Conservation (phyloP, 1,284 basidiomycete species). For the Puccinia brachypodii region DNA sequence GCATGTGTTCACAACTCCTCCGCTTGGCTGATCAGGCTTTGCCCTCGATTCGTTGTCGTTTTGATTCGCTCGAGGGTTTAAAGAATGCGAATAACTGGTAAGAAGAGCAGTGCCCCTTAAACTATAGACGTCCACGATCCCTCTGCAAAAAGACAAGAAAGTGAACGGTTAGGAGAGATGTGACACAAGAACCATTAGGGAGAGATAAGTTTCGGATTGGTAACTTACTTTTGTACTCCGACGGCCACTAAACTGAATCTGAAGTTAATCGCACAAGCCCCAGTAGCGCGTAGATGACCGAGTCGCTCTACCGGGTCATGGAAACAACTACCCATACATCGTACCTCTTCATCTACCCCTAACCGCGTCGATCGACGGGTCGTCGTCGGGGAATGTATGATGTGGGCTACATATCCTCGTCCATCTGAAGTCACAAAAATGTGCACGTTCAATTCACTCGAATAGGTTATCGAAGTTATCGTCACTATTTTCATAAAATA, state of each 20-base stretch:
- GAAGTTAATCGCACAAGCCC: slow-evolving; percentile 54
- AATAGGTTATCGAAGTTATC: not conserved
- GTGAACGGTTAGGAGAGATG: not conserved
- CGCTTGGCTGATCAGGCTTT: not conserved
- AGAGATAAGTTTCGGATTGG: not conserved
- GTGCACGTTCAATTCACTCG: slow-evolving; percentile 51
- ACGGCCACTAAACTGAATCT: slow-evolving; percentile 56
- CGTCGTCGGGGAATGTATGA: not conserved
- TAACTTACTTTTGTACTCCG: slow-evolving; percentile 51
- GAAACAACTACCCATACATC: slow-evolving; percentile 38
- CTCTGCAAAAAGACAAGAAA: not conserved
- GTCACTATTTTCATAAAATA: not conserved
- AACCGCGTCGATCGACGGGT: not conserved
- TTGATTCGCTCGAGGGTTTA: not conserved
- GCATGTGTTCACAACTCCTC: slow-evolving; percentile 25
- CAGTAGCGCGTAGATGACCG: slow-evolving; percentile 16
- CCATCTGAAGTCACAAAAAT: slow-evolving; percentile 58
- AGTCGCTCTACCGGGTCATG: slow-evolving; percentile 7
- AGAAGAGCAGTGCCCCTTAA: not conserved
- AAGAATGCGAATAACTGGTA: slow-evolving; percentile 16
- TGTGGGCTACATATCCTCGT: slow-evolving; percentile 57
- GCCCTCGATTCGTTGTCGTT: not conserved
- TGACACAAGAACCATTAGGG: not conserved
- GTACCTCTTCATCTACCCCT: not conserved
- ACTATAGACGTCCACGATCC: slow-evolving; percentile 19